phyloP scores from a whole-genome alignment of 768 basidiomycete species.

The Collybia nuda region DNA sequence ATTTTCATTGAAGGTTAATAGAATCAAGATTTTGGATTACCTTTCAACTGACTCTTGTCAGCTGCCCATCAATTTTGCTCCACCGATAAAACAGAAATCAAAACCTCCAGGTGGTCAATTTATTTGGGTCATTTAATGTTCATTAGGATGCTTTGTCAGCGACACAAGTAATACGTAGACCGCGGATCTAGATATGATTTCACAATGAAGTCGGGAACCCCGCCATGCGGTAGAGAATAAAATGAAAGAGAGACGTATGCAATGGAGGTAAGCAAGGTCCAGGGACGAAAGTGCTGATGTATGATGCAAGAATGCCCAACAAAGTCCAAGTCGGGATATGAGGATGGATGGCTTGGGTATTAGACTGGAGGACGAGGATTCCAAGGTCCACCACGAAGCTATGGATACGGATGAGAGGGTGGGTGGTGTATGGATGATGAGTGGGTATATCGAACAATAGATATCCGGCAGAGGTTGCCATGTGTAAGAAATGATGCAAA shows the following conservation, averaged over 20 bases:
- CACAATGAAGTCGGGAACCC: conserved; percentile 8
- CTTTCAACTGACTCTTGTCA: no score
- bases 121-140: not conserved
- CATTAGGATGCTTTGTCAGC: not conserved
- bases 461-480: conserved; percentile 25
- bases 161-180: conserved; percentile 4
- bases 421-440: conserved; percentile 28
- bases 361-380: conserved; percentile 27
- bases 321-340: conserved; percentile 10
- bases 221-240: not conserved
- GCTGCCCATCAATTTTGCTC: no score
- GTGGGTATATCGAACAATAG: conserved; percentile 39
- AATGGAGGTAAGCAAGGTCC: conserved; percentile 13
- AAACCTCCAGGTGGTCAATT: no score
- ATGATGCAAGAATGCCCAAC: conserved; percentile 10
- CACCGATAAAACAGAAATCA: no score
- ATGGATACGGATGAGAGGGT: conserved; percentile 15
- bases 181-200: conserved; percentile 12
- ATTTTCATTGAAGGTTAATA: no score
- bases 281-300: conserved; percentile 10
- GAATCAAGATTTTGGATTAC: no score
- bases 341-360: conserved; percentile 22
- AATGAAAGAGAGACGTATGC: conserved; percentile 12
- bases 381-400: conserved; percentile 29
- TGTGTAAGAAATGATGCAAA: conserved; percentile 19